Percentiles rank a stretch among this genome's conserved stretches.
These are phyloP conservation scores for Aspergillus proliferans DNA, from an alignment of 2,329 filamentous ascomycete species.

Conservation along the genomic window DNA sequence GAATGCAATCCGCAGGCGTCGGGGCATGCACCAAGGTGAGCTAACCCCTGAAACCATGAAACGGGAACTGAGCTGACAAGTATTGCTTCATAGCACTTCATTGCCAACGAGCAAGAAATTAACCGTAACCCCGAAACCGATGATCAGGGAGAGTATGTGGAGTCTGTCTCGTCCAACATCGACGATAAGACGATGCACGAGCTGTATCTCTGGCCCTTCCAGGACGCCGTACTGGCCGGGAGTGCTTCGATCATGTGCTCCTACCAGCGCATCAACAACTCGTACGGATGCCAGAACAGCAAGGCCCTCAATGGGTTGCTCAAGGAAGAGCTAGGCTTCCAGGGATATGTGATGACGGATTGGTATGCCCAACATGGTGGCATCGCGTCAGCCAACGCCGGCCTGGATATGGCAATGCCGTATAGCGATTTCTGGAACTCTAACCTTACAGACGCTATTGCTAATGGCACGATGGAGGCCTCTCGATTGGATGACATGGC, in stretches of 20 bases:
- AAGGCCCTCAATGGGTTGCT: slow-evolving; percentile 68
- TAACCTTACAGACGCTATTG: slow-evolving; percentile 50
- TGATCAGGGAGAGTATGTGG: slow-evolving; percentile 8
- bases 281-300: slow-evolving; percentile 72
- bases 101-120: slow-evolving; percentile 56
- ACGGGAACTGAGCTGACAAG: not conserved
- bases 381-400: slow-evolving; percentile 17
- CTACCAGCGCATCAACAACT: slow-evolving; percentile 65
- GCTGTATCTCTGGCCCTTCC: slow-evolving; percentile 61
- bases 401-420: slow-evolving; percentile 22
- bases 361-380: slow-evolving; percentile 67
- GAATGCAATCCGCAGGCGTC: slow-evolving; percentile 41
- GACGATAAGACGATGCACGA: slow-evolving; percentile 62
- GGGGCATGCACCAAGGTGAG: slow-evolving; percentile 31
- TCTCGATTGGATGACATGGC: slow-evolving; percentile 57
- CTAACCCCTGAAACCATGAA: not conserved
- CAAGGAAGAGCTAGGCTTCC: slow-evolving; percentile 74
- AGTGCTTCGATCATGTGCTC: slow-evolving; percentile 57
- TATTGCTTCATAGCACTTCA: slow-evolving; percentile 44
- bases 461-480: slow-evolving; percentile 53
- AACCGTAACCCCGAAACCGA: slow-evolving; percentile 11
- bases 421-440: slow-evolving; percentile 9
- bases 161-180: slow-evolving; percentile 54
- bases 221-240: slow-evolving; percentile 54
- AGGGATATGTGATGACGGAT: slow-evolving; percentile 67